Evolutionary conservation across 2,329 filamentous ascomycete species (phyloP).

Genomic region (Nothophoma quercina): DNA sequence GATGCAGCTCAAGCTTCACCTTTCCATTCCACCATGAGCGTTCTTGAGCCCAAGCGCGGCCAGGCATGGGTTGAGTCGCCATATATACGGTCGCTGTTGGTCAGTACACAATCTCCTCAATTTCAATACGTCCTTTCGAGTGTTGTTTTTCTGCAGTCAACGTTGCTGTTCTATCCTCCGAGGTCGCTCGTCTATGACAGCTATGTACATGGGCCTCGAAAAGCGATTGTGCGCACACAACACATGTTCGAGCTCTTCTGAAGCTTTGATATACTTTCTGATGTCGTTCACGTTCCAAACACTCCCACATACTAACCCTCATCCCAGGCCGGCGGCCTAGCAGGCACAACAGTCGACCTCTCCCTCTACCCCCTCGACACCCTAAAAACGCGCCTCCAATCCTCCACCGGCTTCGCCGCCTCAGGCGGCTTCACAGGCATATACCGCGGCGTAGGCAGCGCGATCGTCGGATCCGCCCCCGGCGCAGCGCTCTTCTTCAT

Average conservation of each 20-base stretch:
- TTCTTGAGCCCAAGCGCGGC: constrained; percentile 34
- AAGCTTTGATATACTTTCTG: background rate
- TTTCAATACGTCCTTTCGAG: too few relatives aligned
- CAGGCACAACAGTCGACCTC: constrained; percentile 95
- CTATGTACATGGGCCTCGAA: background rate
- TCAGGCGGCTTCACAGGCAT: constrained; percentile 90
- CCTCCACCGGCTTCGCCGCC: constrained; percentile 76
- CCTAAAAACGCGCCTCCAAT: constrained; percentile 96
- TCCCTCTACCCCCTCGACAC: constrained; percentile 98
- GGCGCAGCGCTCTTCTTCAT: constrained; percentile 97
- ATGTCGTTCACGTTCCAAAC: too few relatives aligned
- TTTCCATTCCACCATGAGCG: constrained; percentile 36
- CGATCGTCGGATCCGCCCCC: constrained; percentile 88
- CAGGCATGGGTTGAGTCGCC: constrained; percentile 54
- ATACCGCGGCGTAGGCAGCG: constrained; percentile 90
- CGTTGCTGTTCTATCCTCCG: background rate
- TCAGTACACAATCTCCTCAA: constrained; percentile 34
- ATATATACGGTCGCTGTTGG: constrained; percentile 57
- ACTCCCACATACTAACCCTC: constrained; percentile 1
- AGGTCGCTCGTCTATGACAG: constrained; percentile 5
- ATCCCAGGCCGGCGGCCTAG: constrained; percentile 82
- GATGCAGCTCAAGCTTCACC: constrained; percentile 37
- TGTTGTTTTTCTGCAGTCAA: background rate
- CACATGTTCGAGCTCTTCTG: background rate
- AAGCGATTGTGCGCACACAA: background rate